Evolutionary conservation across 257 asterid genomes (phyloP).

Genomic region (Coffea eugenioides): DNA sequence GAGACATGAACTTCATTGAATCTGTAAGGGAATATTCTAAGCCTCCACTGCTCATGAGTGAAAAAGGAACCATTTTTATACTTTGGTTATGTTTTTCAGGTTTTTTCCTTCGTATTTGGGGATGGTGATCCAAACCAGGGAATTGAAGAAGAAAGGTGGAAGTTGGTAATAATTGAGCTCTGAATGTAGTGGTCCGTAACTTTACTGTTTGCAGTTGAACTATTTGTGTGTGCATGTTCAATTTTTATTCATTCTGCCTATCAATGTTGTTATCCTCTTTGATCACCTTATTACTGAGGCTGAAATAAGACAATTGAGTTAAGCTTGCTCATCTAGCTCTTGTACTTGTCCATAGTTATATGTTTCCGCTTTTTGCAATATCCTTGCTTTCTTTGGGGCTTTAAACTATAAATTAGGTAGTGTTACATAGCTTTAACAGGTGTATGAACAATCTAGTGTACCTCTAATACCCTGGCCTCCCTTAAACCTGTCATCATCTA

Average conservation of each 20-base stretch:
- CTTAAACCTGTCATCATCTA: background rate
- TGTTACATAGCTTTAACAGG: background rate
- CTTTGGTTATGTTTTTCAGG: conserved; percentile 45
- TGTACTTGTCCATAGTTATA: background rate
- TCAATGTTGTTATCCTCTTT: conserved; percentile 3
- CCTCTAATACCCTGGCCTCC: background rate
- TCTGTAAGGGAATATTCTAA: conserved; percentile 54
- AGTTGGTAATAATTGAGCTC: conserved; percentile 97
- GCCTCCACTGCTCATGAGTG: background rate
- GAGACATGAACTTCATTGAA: conserved; percentile 89
- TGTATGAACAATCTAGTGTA: background rate
- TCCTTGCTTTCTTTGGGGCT: background rate
- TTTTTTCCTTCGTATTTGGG: conserved; percentile 94
- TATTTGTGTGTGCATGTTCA: conserved; percentile 22
- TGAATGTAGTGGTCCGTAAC: conserved; percentile 86
- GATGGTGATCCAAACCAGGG: conserved; percentile 99
- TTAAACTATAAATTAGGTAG: background rate
- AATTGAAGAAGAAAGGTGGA: conserved; percentile 99
- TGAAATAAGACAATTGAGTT: background rate
- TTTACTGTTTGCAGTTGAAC: conserved; percentile 31
- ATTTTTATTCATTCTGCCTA: conserved; percentile 12
- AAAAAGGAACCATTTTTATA: background rate
- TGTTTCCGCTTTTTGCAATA: background rate
- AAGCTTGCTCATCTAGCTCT: conserved; percentile 4
- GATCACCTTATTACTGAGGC: background rate